These are phyloP conservation scores for Hypoxylon sp. DNA, from an alignment of 2,329 filamentous ascomycete species.

Conservation along the genomic window DNA sequence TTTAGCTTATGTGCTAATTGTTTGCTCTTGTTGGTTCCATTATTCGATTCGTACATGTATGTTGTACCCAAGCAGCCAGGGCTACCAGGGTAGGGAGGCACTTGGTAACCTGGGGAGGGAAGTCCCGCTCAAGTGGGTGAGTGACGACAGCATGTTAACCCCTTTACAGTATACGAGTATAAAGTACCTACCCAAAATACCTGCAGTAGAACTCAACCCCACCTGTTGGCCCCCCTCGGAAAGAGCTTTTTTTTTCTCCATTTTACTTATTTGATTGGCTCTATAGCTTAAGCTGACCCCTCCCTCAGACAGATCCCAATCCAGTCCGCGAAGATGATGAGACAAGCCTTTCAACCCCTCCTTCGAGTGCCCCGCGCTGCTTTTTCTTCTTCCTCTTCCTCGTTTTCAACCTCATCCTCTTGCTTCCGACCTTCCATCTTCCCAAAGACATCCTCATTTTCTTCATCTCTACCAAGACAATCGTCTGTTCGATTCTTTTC, in stretches of 20 bases:
- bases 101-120: conserved; percentile 14
- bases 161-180: conserved; percentile 19
- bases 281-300: conserved; percentile 45
- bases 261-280: conserved; percentile 33
- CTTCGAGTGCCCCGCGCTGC: conserved; percentile 47
- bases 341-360: conserved; percentile 47
- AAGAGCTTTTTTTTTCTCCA: conserved; percentile 36
- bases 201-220: conserved; percentile 17
- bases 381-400: conserved; percentile 48
- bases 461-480: conserved; percentile 47
- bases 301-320: conserved; percentile 39
- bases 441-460: conserved; percentile 57
- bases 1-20: not conserved
- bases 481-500: conserved; percentile 62
- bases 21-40: not conserved
- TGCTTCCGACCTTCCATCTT: conserved; percentile 56
- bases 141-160: conserved; percentile 36
- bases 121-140: conserved; percentile 30
- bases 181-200: conserved; percentile 23
- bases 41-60: conserved; percentile 4
- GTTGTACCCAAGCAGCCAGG: not conserved
- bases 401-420: conserved; percentile 54
- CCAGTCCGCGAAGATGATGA: conserved; percentile 45
- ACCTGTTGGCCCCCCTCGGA: conserved; percentile 32
- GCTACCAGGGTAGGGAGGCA: not conserved